Conservation (phyloP, 352 stramenopile genomes). For the Thalassiosira livingstoniorum region DNA sequence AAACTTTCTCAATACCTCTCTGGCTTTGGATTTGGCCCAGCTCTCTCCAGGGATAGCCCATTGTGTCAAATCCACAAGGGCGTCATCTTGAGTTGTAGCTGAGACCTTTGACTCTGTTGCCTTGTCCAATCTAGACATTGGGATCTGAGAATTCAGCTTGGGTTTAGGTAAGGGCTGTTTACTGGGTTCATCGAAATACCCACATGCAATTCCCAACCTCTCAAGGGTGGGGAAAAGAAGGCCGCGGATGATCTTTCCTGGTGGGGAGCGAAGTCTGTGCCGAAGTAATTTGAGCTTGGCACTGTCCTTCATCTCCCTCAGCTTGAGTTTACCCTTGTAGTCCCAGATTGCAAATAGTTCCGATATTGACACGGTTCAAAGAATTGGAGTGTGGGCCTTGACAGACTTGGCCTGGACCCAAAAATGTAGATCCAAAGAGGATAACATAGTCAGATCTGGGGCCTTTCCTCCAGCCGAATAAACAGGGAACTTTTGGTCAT, state of each 20-base stretch:
- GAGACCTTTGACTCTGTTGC: not conserved
- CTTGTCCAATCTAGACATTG: not conserved
- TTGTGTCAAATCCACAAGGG: conserved; percentile 3
- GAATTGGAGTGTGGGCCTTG: too few relatives aligned
- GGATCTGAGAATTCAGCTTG: not conserved
- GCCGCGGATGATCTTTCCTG: conserved; percentile 38
- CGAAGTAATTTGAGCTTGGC: not conserved
- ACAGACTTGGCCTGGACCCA: too few relatives aligned
- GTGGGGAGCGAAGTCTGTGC: conserved; percentile 7
- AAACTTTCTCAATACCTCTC: conserved; percentile 13
- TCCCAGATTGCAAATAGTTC: conserved; percentile 52
- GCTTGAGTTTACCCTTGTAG: conserved; percentile 22
- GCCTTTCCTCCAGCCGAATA: too few relatives aligned
- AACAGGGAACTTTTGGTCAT: too few relatives aligned
- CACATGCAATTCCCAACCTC: too few relatives aligned
- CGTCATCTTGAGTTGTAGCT: conserved; percentile 20
- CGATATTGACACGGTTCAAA: not conserved
- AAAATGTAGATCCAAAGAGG: too few relatives aligned
- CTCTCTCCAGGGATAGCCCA: conserved; percentile 25
- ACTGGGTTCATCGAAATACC: too few relatives aligned
- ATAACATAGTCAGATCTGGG: too few relatives aligned
- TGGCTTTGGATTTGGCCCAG: not conserved
- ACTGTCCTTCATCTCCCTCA: not conserved
- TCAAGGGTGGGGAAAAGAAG: too few relatives aligned
- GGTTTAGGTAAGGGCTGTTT: not conserved